These are phyloP conservation scores for Gynochthodes officinalis DNA, from an alignment of 257 asterid genomes.

Conservation along the genomic window DNA sequence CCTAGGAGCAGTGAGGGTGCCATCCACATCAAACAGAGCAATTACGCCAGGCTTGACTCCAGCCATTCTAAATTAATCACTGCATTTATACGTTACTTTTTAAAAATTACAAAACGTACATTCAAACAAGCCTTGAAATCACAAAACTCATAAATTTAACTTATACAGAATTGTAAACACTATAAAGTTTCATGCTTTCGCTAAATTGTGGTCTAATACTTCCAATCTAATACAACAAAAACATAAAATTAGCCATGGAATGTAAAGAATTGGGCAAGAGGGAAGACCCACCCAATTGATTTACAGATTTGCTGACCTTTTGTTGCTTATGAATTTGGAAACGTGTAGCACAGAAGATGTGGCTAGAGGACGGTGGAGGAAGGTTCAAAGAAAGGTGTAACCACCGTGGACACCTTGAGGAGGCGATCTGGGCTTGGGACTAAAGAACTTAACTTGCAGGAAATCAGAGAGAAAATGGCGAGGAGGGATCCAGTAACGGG, in stretches of 20 bases:
- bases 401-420: background rate
- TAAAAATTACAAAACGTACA: background rate
- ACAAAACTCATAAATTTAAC: background rate
- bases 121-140: background rate
- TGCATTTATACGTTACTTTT: background rate
- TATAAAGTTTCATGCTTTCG: background rate
- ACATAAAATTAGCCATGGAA: background rate
- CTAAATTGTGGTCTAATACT: background rate
- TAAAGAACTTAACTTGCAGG: no score
- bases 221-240: background rate
- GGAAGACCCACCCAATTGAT: background rate
- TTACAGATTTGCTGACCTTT: background rate
- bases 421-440: background rate
- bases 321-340: background rate
- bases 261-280: background rate
- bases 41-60: constrained; percentile 60
- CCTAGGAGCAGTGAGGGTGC: constrained; percentile 93
- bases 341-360: no score
- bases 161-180: background rate
- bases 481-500: background rate
- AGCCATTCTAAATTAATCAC: constrained; percentile 41
- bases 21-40: constrained; percentile 96
- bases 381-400: no score
- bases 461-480: background rate
- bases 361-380: background rate